Conservation (phyloP, 768 basidiomycete genomes). For the Agaricus subrufescens region DNA sequence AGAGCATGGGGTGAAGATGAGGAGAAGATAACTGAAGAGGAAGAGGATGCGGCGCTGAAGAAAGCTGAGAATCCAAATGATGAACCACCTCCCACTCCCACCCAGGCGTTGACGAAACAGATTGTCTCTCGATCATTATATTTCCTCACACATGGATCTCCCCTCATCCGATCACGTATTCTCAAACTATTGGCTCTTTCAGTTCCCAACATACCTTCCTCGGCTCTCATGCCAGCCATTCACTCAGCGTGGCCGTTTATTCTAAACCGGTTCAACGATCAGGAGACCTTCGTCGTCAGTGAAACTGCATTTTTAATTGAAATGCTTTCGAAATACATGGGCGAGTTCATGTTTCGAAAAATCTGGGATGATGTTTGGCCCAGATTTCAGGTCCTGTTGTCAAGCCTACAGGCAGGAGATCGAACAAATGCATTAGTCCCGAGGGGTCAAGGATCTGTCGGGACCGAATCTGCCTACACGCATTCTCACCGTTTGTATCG, state of each 20-base stretch:
- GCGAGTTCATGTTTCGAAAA: conserved; percentile 79
- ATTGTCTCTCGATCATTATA: conserved; percentile 85
- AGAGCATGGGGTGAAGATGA: conserved; percentile 48
- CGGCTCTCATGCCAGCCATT: conserved; percentile 76
- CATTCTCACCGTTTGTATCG: conserved; percentile 76
- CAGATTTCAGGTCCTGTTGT: conserved; percentile 59
- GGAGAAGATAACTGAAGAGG: conserved; percentile 15
- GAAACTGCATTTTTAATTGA: conserved; percentile 76
- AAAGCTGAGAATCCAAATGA: conserved; percentile 34
- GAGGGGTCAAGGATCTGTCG: conserved; percentile 43
- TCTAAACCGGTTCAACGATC: conserved; percentile 72
- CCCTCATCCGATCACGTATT: conserved; percentile 81
- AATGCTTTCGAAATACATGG: conserved; percentile 61
- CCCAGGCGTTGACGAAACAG: conserved; percentile 74
- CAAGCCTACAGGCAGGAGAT: conserved; percentile 59
- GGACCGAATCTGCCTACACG: conserved; percentile 71
- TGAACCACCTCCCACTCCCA: conserved; percentile 54
- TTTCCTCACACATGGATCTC: conserved; percentile 88
- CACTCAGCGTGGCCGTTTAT: conserved; percentile 95
- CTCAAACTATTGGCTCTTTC: conserved; percentile 70
- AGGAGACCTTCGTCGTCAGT: conserved; percentile 74
- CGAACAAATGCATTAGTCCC: conserved; percentile 60
- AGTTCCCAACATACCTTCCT: conserved; percentile 65
- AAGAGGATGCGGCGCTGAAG: conserved; percentile 17
- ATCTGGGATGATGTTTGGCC: conserved; percentile 97